phyloP scores from a whole-genome alignment of 768 basidiomycete genomes.

The Ephemerocybe angulata region DNA sequence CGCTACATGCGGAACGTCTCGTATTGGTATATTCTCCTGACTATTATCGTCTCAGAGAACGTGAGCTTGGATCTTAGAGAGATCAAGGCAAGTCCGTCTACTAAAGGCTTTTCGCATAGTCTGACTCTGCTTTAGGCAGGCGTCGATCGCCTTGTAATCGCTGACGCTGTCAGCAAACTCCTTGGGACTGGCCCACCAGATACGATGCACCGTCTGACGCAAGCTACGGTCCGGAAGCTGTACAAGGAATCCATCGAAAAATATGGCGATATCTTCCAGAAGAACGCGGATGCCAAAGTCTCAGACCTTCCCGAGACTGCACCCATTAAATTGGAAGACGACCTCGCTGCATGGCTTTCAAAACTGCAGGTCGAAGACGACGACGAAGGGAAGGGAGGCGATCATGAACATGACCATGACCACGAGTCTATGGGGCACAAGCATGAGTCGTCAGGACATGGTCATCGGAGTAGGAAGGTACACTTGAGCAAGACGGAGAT shows the following conservation, averaged over 20 bases:
- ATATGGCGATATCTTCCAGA: conserved; percentile 45
- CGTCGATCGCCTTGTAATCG: conserved; percentile 42
- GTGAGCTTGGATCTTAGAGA: conserved; percentile 47
- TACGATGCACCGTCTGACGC: conserved; percentile 50
- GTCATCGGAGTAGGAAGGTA: conserved; percentile 35
- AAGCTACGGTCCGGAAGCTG: conserved; percentile 45
- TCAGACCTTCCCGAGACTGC: conserved; percentile 22
- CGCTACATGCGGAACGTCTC: conserved; percentile 56
- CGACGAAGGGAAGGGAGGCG: conserved; percentile 14
- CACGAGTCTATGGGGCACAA: conserved; percentile 1
- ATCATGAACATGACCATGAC: neutral
- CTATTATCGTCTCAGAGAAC: conserved; percentile 49
- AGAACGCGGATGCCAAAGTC: conserved; percentile 28
- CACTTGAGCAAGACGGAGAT: conserved; percentile 47
- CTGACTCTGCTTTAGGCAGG: conserved; percentile 21
- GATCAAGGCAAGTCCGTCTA: conserved; percentile 38
- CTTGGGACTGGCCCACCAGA: conserved; percentile 44
- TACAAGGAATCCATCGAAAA: conserved; percentile 44
- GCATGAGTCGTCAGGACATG: conserved; percentile 19
- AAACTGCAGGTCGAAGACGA: conserved; percentile 40
- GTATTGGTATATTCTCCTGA: conserved; percentile 57
- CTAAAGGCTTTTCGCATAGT: neutral
- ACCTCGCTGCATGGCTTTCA: conserved; percentile 57
- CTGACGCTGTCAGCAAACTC: conserved; percentile 38
- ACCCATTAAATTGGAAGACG: conserved; percentile 47